Percentiles rank a stretch among this genome's conserved stretches.
Evolutionary conservation across 169 alveolate genomes (phyloP).

Genomic region (Plasmodium sp.): DNA sequence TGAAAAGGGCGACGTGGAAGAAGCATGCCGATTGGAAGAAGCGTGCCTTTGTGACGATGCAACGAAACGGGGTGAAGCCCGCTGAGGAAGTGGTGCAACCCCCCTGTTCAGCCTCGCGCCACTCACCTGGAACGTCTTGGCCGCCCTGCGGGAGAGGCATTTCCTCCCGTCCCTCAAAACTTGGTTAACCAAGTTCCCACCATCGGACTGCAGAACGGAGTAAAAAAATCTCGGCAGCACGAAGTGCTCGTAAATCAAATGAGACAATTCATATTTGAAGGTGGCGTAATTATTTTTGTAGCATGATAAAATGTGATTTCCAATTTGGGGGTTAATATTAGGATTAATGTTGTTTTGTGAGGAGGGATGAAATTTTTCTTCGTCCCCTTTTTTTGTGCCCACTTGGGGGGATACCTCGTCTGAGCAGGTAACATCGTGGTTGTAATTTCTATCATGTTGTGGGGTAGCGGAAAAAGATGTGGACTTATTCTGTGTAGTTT

Average conservation of each 20-base stretch:
- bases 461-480: neutral
- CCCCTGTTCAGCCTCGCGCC: neutral
- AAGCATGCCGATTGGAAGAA: too few relatives aligned
- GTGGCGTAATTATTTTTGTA: conserved; percentile 49
- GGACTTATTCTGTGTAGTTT: neutral
- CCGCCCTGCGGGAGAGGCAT: conserved; percentile 16
- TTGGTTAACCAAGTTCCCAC: neutral
- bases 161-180: conserved; percentile 32
- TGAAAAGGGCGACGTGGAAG: neutral
- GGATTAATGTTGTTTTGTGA: conserved; percentile 41
- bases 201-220: neutral
- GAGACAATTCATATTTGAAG: conserved; percentile 45
- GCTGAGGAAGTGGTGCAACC: neutral
- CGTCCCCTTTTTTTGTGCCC: neutral
- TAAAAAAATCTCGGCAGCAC: neutral
- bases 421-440: neutral
- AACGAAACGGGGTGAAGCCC: neutral
- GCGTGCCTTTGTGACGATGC: neutral
- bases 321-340: conserved; percentile 7
- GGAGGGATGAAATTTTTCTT: neutral
- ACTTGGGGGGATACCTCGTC: neutral
- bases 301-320: conserved; percentile 19
- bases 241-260: conserved; percentile 28
- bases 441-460: neutral
- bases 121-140: conserved; percentile 30